Evolutionary conservation across 208 protist genomes (phyloP).

Genomic region (Acanthamoeba healyi): DNA sequence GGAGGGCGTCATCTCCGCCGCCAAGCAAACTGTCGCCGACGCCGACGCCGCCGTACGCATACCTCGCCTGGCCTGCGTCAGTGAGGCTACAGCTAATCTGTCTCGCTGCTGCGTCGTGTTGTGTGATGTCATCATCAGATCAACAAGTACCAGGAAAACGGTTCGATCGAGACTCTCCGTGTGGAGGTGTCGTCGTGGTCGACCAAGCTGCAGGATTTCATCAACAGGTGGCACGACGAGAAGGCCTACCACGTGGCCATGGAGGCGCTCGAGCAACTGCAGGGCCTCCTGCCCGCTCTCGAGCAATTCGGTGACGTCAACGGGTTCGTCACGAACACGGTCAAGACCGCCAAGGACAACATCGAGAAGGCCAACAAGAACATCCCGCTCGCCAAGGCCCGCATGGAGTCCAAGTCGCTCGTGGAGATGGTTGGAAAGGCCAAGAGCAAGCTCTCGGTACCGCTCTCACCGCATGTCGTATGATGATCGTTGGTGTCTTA

Average conservation of each 20-base stretch:
- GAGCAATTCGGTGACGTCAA: slow-evolving; percentile 16
- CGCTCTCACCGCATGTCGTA: no score
- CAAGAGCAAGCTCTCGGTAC: neutral
- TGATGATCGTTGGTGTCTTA: no score
- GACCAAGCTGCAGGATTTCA: slow-evolving; percentile 52
- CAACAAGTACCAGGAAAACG: neutral
- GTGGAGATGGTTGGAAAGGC: neutral
- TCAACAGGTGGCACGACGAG: slow-evolving; percentile 57
- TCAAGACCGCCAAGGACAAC: slow-evolving; percentile 42
- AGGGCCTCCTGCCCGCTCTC: slow-evolving; percentile 35
- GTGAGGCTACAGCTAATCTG: no score
- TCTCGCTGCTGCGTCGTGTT: neutral
- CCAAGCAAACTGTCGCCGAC: neutral
- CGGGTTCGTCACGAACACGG: neutral
- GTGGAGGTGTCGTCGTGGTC: neutral
- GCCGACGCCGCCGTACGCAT: slow-evolving; percentile 12
- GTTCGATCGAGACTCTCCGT: neutral
- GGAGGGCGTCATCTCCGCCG: neutral
- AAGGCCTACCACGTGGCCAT: slow-evolving; percentile 27
- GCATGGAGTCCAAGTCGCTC: slow-evolving; percentile 37
- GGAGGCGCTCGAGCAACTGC: slow-evolving; percentile 43
- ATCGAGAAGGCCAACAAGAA: slow-evolving; percentile 54
- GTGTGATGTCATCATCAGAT: neutral
- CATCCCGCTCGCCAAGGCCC: slow-evolving; percentile 60
- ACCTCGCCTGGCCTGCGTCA: neutral